Base-by-base conservation (phyloP, 352 stramenopile species). In the Aphanomyces astaci region DNA sequence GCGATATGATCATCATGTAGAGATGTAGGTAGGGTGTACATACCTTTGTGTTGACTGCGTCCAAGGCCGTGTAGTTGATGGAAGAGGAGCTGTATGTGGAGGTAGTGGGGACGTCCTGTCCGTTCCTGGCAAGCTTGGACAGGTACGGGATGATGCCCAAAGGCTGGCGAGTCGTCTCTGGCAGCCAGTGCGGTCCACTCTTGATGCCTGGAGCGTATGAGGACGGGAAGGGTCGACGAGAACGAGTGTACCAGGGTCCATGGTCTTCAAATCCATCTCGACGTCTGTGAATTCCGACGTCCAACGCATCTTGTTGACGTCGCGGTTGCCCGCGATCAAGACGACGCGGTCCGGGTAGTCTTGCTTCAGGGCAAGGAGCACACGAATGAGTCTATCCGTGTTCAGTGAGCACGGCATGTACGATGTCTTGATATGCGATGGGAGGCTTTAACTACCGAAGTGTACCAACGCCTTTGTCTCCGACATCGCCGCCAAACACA, bases 291-390 rank as follows among this genome's bases (percentile, higher is more conserved):
- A 69, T 71, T 97, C 90, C 1, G 82, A 87, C 10, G 83, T 90
- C 30, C 96, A 78, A 30, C 90, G 75, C 65, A 98, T 87, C 73
- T 98, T 98, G 78, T 97, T 97, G 55, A 96, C 81, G 76, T 98
- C 92, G 55, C 92, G 88, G 70, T 98, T 98, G 13, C 92, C 92
- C 43, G 95, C 92, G 51, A 98, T 82, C 51, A 98, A 75, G 74
- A 95, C 84, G 15, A 97, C 91, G 53, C 87, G 88, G 32, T 94
- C 79, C 0, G 87, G 89, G 73, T 97, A 84, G 31, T 79, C 72
- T 64, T 87, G 79, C 75, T 97, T 97, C 7, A 98, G 77, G 2
- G 74, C 76, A 45, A 97, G 77, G 28, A 98, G 79, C 69, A 92
- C 74, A 48, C 85, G 79, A 45, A 92, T 30, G 11, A 66, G 25